A percentile compares a stretch with the other conserved stretches of the same genome.
phyloP scores from a whole-genome alignment of 768 basidiomycete species.

The Cystobasidium tubakii region DNA sequence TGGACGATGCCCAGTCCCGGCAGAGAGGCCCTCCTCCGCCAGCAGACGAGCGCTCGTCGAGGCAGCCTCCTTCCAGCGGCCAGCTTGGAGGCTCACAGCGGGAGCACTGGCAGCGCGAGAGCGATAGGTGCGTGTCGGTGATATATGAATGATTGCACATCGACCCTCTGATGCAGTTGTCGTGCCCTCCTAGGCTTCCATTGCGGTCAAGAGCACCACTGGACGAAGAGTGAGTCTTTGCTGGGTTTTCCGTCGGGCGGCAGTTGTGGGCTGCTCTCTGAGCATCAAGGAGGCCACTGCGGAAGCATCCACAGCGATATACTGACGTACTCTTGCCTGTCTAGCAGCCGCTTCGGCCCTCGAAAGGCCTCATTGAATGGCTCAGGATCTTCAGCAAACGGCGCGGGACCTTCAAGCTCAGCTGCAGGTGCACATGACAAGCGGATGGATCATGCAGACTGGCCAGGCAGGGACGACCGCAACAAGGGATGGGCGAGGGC shows the following conservation, averaged over 20 bases:
- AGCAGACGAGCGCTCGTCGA: constrained; percentile 5
- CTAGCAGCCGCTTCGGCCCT: neutral
- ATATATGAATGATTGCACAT: too few relatives aligned
- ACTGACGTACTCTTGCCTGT: neutral
- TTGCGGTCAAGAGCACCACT: neutral
- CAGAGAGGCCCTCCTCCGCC: constrained; percentile 20
- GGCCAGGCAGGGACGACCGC: neutral
- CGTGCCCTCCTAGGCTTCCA: neutral
- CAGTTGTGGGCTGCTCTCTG: neutral
- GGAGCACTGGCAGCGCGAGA: neutral
- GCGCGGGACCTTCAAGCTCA: neutral
- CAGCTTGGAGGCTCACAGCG: neutral
- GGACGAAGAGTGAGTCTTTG: constrained; percentile 11
- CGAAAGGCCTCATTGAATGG: neutral
- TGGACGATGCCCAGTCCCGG: constrained; percentile 12
- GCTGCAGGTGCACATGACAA: neutral
- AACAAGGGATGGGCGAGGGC: neutral
- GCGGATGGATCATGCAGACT: neutral
- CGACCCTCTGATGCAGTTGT: too few relatives aligned
- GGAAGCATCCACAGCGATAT: neutral
- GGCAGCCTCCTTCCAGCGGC: neutral
- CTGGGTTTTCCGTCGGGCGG: neutral
- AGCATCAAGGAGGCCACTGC: neutral
- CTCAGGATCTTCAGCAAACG: neutral
- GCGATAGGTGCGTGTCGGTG: neutral